phyloP scores from a whole-genome alignment of 2,329 filamentous ascomycete genomes.

The Ophiostoma australiae region DNA sequence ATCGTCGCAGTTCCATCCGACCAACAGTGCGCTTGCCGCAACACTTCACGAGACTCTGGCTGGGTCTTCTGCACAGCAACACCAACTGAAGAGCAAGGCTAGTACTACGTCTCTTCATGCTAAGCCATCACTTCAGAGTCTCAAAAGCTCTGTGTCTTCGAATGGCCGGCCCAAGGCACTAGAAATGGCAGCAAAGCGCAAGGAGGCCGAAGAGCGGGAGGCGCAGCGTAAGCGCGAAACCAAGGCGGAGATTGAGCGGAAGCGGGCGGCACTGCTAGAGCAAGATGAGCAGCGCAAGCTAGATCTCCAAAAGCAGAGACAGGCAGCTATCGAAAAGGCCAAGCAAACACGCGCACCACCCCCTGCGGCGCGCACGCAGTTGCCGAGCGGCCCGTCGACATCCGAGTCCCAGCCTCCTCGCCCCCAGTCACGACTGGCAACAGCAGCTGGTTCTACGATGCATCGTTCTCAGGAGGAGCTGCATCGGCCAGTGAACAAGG shows the following conservation, averaged over 20 bases:
- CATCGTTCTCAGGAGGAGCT: slow-evolving; percentile 54
- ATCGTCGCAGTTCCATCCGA: slow-evolving; percentile 51
- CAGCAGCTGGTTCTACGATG: slow-evolving; percentile 47
- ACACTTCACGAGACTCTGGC: slow-evolving; percentile 53
- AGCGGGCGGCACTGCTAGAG: slow-evolving; percentile 61
- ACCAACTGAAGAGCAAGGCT: slow-evolving; percentile 55
- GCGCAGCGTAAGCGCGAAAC: slow-evolving; percentile 73
- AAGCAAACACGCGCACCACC: slow-evolving; percentile 61
- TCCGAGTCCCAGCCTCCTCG: slow-evolving; percentile 42
- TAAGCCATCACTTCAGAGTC: slow-evolving; percentile 52
- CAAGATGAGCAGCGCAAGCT: slow-evolving; percentile 55
- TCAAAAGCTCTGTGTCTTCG: slow-evolving; percentile 62
- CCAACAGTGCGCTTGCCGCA: slow-evolving; percentile 54
- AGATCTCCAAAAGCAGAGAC: slow-evolving; percentile 58
- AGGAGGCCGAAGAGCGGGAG: slow-evolving; percentile 78
- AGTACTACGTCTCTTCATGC: slow-evolving; percentile 62
- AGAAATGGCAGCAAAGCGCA: slow-evolving; percentile 72
- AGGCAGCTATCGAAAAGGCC: slow-evolving; percentile 58
- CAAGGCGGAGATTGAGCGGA: slow-evolving; percentile 75
- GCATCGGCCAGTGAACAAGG: slow-evolving; percentile 59
- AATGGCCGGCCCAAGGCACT: slow-evolving; percentile 65
- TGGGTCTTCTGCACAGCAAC: slow-evolving; percentile 38
- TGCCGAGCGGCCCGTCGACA: slow-evolving; percentile 43
- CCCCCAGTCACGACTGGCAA: slow-evolving; percentile 56
- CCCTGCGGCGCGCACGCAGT: slow-evolving; percentile 52